Conservation (phyloP, 495 filamentous ascomycete species). For the Pyrenula massariospora region DNA sequence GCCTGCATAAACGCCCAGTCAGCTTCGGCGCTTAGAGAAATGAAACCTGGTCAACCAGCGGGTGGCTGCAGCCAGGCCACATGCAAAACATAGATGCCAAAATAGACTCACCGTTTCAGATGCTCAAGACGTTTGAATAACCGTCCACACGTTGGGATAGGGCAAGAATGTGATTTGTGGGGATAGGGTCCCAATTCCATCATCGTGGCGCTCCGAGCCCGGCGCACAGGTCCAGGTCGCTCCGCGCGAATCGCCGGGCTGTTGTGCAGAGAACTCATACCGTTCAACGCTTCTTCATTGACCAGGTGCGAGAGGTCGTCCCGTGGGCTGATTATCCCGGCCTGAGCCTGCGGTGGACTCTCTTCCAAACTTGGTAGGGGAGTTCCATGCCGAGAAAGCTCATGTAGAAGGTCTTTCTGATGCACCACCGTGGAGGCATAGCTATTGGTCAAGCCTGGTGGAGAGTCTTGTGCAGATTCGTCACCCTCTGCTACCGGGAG, state of each 20-base stretch:
- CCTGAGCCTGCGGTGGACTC: constrained; percentile 58
- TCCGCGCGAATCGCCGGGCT: constrained; percentile 50
- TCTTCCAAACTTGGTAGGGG: constrained; percentile 72
- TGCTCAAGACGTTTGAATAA: constrained; percentile 98
- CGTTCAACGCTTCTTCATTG: constrained; percentile 46
- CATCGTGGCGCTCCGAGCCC: constrained; percentile 89
- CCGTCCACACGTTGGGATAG: constrained; percentile 94
- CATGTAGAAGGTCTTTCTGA: constrained; percentile 66
- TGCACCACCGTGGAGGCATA: constrained; percentile 58
- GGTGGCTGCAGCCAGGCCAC: background rate
- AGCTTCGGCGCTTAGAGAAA: constrained; percentile 52
- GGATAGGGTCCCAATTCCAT: constrained; percentile 96
- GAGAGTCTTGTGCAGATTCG: constrained; percentile 58
- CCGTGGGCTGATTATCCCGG: constrained; percentile 45
- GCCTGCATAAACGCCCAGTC: constrained; percentile 47
- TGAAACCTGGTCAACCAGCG: constrained; percentile 23
- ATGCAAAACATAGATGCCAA: constrained; percentile 15
- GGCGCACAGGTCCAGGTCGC: constrained; percentile 63
- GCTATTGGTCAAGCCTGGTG: constrained; percentile 44
- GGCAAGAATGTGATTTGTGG: constrained; percentile 94
- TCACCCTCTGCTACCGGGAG: constrained; percentile 70
- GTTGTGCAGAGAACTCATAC: constrained; percentile 37
- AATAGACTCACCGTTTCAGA: constrained; percentile 78
- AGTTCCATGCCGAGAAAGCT: constrained; percentile 79
- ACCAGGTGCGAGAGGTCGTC: constrained; percentile 58